Percentiles rank a stretch among this genome's conserved stretches.
phyloP scores from a whole-genome alignment of 1,284 basidiomycete genomes.

The Ganoderma leucocontextum region DNA sequence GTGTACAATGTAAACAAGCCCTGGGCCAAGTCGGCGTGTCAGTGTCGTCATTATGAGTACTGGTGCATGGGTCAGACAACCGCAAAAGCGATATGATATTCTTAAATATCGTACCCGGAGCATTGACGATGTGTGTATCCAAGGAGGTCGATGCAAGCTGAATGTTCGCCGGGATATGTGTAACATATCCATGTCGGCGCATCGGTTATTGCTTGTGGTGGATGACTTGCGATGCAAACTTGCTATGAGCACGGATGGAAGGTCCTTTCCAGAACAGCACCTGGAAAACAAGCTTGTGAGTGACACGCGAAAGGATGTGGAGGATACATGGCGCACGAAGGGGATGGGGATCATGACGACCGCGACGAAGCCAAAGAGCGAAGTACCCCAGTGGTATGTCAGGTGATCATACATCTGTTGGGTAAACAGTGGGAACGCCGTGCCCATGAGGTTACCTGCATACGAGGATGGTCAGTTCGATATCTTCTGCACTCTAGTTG shows the following conservation, averaged over 20 bases:
- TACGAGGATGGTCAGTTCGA: neutral
- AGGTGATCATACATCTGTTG: constrained; percentile 66
- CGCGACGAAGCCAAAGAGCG: constrained; percentile 71
- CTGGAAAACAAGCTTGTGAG: constrained; percentile 38
- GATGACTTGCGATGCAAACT: constrained; percentile 53
- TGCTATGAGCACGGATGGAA: constrained; percentile 65
- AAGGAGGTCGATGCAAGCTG: neutral
- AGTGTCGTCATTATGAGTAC: neutral
- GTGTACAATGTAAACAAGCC: neutral
- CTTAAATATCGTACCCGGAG: neutral
- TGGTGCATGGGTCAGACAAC: neutral
- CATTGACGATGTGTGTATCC: neutral
- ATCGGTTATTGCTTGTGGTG: constrained; percentile 21
- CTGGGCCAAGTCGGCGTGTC: neutral
- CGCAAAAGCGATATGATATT: neutral
- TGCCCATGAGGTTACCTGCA: constrained; percentile 65
- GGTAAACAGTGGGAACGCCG: constrained; percentile 72
- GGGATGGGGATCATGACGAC: constrained; percentile 71
- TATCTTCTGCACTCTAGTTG: neutral
- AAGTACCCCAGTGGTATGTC: constrained; percentile 76
- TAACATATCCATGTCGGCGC: neutral
- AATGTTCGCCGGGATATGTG: neutral
- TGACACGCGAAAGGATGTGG: no score
- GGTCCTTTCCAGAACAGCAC: constrained; percentile 71
- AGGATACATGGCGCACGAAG: constrained; percentile 52